Conservation (phyloP, 768 basidiomycete species). For the Trametes maxima region DNA sequence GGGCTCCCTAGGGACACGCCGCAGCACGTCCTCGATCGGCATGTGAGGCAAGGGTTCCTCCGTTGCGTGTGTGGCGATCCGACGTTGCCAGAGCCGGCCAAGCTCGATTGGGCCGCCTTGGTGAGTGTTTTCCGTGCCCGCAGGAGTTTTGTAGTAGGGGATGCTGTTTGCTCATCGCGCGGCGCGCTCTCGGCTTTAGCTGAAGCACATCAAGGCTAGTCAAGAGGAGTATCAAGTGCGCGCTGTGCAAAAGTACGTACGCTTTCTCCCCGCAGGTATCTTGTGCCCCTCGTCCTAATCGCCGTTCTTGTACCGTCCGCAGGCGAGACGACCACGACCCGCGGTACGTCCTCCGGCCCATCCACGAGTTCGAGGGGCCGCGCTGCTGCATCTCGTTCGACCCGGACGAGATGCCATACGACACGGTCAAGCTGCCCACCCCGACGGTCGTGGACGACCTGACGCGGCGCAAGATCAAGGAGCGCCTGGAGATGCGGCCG, state of each 20-base stretch:
- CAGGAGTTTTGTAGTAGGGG: neutral
- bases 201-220: neutral
- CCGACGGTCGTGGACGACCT: neutral
- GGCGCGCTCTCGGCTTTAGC: no score
- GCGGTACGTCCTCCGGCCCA: neutral
- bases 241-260: no score
- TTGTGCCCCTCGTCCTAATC: neutral
- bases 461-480: neutral
- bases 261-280: neutral
- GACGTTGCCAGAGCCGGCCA: neutral
- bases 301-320: neutral
- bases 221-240: no score
- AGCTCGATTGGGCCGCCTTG: neutral
- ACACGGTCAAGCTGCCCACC: neutral
- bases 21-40: neutral
- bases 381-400: neutral
- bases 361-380: neutral
- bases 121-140: neutral
- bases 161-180: neutral
- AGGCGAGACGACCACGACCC: neutral
- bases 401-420: neutral
- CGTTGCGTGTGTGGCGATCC: slow-evolving; percentile 5
- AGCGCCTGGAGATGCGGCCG: neutral
- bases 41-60: neutral
- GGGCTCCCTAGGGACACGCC: slow-evolving; percentile 1